These are phyloP conservation scores for Acer saccharum DNA, from an alignment of 345 rosid genomes.

Conservation along the genomic window DNA sequence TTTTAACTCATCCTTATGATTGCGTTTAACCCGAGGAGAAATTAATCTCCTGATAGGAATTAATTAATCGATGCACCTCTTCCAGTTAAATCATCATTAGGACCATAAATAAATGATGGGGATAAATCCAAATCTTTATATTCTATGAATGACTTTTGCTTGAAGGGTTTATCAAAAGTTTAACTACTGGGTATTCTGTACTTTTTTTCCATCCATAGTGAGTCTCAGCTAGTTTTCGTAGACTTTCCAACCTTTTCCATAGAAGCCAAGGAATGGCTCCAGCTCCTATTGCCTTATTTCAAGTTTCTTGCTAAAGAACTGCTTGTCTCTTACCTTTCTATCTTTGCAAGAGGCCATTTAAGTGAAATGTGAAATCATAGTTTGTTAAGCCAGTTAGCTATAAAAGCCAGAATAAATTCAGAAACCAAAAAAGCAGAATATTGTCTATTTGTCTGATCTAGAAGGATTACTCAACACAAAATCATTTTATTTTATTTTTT, in stretches of 20 bases:
- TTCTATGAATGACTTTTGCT: neutral
- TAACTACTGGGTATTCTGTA: neutral
- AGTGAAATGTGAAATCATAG: neutral
- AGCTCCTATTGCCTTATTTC: neutral
- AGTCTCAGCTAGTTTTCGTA: neutral
- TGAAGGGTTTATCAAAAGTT: neutral
- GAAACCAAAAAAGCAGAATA: slow-evolving; percentile 1
- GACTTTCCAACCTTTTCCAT: no score
- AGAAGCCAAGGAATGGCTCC: neutral
- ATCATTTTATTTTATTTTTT: neutral
- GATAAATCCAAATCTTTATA: neutral
- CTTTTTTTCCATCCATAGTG: neutral
- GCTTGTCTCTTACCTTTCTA: neutral
- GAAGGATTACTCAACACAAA: neutral
- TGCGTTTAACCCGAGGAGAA: neutral
- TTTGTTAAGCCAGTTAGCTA: neutral
- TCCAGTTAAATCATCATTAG: neutral
- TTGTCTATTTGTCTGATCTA: neutral
- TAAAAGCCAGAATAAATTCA: neutral
- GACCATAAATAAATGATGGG: neutral
- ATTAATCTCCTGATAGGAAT: neutral
- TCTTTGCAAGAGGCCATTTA: neutral
- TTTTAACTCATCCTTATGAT: neutral
- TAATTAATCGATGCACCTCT: neutral
- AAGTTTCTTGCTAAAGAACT: neutral